Evolutionary conservation across 2,329 filamentous ascomycete species (phyloP).

Genomic region (Plectosphaerella cucumerina): DNA sequence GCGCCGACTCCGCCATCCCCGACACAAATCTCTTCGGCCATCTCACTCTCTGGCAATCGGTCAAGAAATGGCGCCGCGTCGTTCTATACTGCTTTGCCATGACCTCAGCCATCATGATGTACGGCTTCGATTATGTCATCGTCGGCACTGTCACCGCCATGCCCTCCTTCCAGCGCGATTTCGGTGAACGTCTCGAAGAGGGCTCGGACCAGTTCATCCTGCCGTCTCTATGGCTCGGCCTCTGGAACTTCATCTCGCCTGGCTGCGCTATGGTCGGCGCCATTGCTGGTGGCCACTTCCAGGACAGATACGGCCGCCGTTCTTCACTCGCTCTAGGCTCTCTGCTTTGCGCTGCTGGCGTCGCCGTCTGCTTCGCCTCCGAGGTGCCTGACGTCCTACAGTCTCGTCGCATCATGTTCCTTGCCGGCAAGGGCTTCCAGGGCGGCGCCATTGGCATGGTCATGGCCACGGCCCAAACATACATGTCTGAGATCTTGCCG

Average conservation of each 20-base stretch:
- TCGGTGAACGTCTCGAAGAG: constrained; percentile 22
- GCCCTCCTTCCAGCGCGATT: constrained; percentile 27
- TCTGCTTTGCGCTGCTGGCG: constrained; percentile 28
- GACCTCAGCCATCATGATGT: constrained; percentile 20
- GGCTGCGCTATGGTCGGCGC: constrained; percentile 34
- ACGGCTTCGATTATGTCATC: constrained; percentile 23
- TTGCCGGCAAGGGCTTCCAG: constrained; percentile 40
- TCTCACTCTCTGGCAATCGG: constrained; percentile 17
- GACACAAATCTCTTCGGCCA: constrained; percentile 10
- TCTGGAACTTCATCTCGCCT: constrained; percentile 36
- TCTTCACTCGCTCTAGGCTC: constrained; percentile 28
- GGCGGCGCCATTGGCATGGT: constrained; percentile 40
- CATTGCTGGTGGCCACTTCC: constrained; percentile 29
- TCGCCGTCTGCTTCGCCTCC: constrained; percentile 25
- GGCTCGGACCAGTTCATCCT: constrained; percentile 24
- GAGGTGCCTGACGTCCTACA: constrained; percentile 14
- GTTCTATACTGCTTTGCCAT: constrained; percentile 20
- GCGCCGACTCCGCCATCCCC: not conserved
- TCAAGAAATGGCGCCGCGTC: constrained; percentile 18
- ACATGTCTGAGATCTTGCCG: constrained; percentile 46
- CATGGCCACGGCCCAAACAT: constrained; percentile 38
- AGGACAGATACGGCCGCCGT: constrained; percentile 34
- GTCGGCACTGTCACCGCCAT: constrained; percentile 25
- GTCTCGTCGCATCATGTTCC: constrained; percentile 31
- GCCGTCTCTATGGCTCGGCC: constrained; percentile 37